phyloP scores from a whole-genome alignment of 2,329 filamentous ascomycete species.

The Tolypocladium inflatum region DNA sequence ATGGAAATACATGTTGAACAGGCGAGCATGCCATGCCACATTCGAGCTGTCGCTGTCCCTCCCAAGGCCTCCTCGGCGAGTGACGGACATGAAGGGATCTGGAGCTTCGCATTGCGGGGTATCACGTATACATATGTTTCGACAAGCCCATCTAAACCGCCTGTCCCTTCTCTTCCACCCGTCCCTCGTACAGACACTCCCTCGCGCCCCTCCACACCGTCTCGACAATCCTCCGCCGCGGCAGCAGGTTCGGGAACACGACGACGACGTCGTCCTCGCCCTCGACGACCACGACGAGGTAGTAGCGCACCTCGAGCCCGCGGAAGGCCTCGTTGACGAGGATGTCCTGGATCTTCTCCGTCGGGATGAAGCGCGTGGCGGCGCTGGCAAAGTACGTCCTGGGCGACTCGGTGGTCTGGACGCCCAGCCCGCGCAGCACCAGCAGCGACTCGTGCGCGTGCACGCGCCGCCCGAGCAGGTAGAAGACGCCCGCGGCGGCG shows the following conservation, averaged over 20 bases:
- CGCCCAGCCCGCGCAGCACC: slow-evolving; percentile 77
- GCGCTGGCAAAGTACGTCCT: slow-evolving; percentile 47
- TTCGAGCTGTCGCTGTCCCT: neutral
- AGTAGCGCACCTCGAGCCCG: slow-evolving; percentile 84
- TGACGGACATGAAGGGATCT: neutral
- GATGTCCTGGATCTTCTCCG: slow-evolving; percentile 84
- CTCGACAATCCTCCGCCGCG: slow-evolving; percentile 66
- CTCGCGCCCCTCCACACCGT: slow-evolving; percentile 82
- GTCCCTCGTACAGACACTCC: slow-evolving; percentile 63
- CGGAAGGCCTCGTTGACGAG: slow-evolving; percentile 92
- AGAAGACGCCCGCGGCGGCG: slow-evolving; percentile 25
- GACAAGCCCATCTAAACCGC: neutral
- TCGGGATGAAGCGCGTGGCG: slow-evolving; percentile 64
- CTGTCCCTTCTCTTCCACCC: slow-evolving; percentile 20
- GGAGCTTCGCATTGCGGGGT: neutral
- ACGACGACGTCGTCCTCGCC: slow-evolving; percentile 84
- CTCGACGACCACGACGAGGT: slow-evolving; percentile 81
- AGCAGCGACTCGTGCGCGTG: slow-evolving; percentile 72
- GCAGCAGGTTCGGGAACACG: slow-evolving; percentile 81
- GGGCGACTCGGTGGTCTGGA: slow-evolving; percentile 68
- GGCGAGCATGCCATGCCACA: neutral
- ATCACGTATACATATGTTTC: neutral
- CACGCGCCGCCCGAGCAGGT: slow-evolving; percentile 33
- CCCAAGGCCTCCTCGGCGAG: neutral
- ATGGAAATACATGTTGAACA: neutral